phyloP scores from a whole-genome alignment of 805 yeast species.

The Debaryomyces prosopidis region DNA sequence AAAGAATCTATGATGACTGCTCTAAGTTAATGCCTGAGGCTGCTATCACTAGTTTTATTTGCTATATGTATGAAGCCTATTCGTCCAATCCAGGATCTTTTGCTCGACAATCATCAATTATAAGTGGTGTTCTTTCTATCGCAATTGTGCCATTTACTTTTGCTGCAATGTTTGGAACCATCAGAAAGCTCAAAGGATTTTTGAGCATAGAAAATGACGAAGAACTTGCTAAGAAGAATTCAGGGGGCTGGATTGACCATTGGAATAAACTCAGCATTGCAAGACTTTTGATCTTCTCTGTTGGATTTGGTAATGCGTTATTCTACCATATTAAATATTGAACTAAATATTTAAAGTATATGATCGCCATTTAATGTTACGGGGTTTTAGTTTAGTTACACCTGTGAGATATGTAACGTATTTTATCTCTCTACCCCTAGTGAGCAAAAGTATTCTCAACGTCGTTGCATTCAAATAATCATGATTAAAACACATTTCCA shows the following conservation, averaged over 20 bases:
- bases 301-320: neutral
- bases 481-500: too few relatives aligned
- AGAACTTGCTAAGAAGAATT: neutral
- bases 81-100: neutral
- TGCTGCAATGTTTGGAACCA: neutral
- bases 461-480: too few relatives aligned
- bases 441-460: too few relatives aligned
- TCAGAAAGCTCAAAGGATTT: conserved; percentile 1
- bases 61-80: conserved; percentile 1
- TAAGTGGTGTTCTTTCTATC: neutral
- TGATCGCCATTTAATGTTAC: too few relatives aligned
- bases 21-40: conserved; percentile 1
- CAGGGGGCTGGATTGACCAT: neutral
- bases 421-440: too few relatives aligned
- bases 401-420: too few relatives aligned
- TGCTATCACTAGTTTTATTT: neutral
- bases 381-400: too few relatives aligned
- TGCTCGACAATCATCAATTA: neutral
- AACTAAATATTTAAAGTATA: neutral
- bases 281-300: neutral
- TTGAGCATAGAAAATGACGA: neutral
- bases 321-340: neutral
- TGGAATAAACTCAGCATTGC: conserved; percentile 4
- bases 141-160: conserved; percentile 3
- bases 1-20: neutral